A percentile compares a stretch with the other conserved stretches of the same genome.
These are phyloP conservation scores for Diaporthe longicolla DNA, from an alignment of 2,329 filamentous ascomycete genomes.

Conservation along the genomic window DNA sequence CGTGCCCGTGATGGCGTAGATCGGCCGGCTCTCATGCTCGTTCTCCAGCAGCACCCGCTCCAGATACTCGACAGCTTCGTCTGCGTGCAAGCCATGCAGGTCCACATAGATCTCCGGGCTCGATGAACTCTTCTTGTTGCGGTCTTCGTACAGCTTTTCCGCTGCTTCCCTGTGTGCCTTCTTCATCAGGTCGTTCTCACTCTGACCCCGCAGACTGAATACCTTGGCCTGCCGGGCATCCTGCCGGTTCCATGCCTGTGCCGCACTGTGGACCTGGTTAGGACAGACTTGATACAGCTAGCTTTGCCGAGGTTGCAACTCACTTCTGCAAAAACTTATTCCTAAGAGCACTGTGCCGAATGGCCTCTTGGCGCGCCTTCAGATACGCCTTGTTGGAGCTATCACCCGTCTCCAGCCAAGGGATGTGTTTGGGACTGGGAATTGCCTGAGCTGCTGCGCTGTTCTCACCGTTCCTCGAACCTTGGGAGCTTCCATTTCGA, in stretches of 20 bases:
- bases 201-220: slow-evolving; percentile 92
- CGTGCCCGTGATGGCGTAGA: slow-evolving; percentile 97
- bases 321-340: slow-evolving; percentile 98
- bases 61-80: slow-evolving; percentile 95
- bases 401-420: slow-evolving; percentile 95
- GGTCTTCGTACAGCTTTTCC: slow-evolving; percentile 90
- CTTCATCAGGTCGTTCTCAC: slow-evolving; percentile 96
- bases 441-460: slow-evolving; percentile 87
- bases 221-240: slow-evolving; percentile 97
- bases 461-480: slow-evolving; percentile 79
- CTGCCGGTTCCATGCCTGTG: slow-evolving; percentile 98
- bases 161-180: slow-evolving; percentile 97
- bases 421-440: slow-evolving; percentile 89
- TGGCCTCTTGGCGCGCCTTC: slow-evolving; percentile 94
- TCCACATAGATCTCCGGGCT: slow-evolving; percentile 90
- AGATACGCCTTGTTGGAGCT: slow-evolving; percentile 94
- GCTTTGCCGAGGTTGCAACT: slow-evolving; percentile 44
- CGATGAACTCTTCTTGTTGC: slow-evolving; percentile 77
- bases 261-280: slow-evolving; percentile 72
- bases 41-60: slow-evolving; percentile 91
- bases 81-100: slow-evolving; percentile 96
- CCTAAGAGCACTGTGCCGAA: slow-evolving; percentile 94
- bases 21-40: slow-evolving; percentile 76
- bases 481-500: slow-evolving; percentile 76
- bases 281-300: too few relatives aligned